Evolutionary conservation across 2,329 filamentous ascomycete species (phyloP).

Genomic region (Aureobasidium sp.): DNA sequence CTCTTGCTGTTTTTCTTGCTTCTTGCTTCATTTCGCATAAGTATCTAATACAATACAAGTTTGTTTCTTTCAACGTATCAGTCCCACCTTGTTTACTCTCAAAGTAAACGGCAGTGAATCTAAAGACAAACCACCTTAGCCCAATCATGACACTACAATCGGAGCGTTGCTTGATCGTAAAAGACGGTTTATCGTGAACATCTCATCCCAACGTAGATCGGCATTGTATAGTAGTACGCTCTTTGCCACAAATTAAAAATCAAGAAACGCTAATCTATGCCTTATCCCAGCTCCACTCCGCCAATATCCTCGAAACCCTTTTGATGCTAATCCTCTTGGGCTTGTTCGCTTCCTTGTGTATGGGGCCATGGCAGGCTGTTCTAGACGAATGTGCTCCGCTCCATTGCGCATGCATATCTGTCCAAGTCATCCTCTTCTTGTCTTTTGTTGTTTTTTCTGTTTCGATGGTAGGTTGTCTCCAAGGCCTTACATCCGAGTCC

Average conservation of each 20-base stretch:
- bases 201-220: too few species aligned
- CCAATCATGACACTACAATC: too few species aligned
- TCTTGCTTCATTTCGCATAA: not conserved
- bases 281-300: not conserved
- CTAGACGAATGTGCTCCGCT: not conserved
- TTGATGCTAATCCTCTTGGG: not conserved
- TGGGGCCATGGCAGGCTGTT: not conserved
- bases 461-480: not conserved
- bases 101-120: too few species aligned
- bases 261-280: not conserved
- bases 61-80: too few species aligned
- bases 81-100: too few species aligned
- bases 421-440: slow-evolving; percentile 5
- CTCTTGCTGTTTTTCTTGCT: not conserved
- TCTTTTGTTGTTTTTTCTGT: not conserved
- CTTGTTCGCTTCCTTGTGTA: not conserved
- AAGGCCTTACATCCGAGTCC: not conserved
- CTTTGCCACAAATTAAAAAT: too few species aligned
- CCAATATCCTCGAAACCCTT: not conserved
- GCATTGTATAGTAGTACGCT: too few species aligned
- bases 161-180: too few species aligned
- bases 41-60: too few species aligned
- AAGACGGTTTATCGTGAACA: too few species aligned
- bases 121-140: too few species aligned
- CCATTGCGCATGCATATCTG: slow-evolving; percentile 2